These are phyloP conservation scores for Talaromyces islandicus DNA, from an alignment of 2,329 filamentous ascomycete species.

Conservation along the genomic window DNA sequence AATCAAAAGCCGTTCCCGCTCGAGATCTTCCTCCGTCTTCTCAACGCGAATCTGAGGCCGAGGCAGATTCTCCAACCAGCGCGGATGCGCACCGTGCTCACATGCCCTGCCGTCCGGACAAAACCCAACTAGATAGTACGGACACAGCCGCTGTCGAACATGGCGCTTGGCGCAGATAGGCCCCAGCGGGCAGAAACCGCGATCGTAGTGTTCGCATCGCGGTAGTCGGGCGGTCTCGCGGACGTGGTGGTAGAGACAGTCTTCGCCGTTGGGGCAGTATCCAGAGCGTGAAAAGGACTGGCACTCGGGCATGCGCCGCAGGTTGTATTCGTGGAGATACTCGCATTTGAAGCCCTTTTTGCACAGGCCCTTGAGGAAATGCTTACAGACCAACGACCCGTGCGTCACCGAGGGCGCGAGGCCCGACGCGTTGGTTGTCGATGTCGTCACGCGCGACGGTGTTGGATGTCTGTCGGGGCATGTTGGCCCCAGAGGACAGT, in stretches of 20 bases:
- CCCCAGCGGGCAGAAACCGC: slow-evolving; percentile 88
- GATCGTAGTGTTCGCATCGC: slow-evolving; percentile 85
- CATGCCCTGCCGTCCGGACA: slow-evolving; percentile 78
- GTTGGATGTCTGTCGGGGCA: slow-evolving; percentile 78
- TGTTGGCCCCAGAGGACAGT: slow-evolving; percentile 76
- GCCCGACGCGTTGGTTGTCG: slow-evolving; percentile 37
- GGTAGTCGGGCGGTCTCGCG: slow-evolving; percentile 74
- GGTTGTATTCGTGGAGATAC: slow-evolving; percentile 97
- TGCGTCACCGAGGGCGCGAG: slow-evolving; percentile 36
- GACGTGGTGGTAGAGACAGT: slow-evolving; percentile 89
- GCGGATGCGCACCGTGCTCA: slow-evolving; percentile 73
- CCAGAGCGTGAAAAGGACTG: slow-evolving; percentile 92
- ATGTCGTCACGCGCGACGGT: slow-evolving; percentile 38
- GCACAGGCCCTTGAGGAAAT: slow-evolving; percentile 94
- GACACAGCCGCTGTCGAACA: slow-evolving; percentile 72
- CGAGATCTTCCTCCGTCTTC: slow-evolving; percentile 66
- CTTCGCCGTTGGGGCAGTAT: slow-evolving; percentile 94
- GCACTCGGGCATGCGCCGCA: slow-evolving; percentile 97
- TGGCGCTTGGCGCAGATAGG: slow-evolving; percentile 85
- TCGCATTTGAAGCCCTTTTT: slow-evolving; percentile 97
- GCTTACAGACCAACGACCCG: slow-evolving; percentile 82
- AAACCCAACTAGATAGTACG: slow-evolving; percentile 87
- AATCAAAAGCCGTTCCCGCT: slow-evolving; percentile 49
- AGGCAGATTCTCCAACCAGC: slow-evolving; percentile 63
- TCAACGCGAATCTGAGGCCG: slow-evolving; percentile 58